Base-by-base conservation (phyloP, 805 yeast species). In the Yarrowia osloensis region DNA sequence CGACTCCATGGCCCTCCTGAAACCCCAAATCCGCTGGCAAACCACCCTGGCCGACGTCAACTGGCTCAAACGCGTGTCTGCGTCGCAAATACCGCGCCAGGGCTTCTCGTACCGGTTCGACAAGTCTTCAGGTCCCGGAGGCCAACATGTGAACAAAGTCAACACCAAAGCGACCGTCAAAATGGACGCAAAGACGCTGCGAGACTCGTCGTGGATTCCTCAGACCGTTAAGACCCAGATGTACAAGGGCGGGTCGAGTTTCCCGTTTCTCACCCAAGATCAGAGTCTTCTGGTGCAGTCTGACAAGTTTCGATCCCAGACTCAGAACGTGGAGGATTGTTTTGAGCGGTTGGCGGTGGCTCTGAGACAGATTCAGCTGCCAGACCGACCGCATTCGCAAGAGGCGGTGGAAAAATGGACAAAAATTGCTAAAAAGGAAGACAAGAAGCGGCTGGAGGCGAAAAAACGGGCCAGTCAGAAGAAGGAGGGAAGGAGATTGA, bases 101-200 rank as follows among this genome's bases (percentile, higher is more conserved):
- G 63, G 63, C 2, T 57, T 57, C 63, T n/a, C 47, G 8, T 57
- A 8, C 37, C 63, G 63, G 4, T 88, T 77, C 72, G 79, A 85
- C 65, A 76, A 93, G 68, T 83, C 95, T 0, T 85, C 92, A 37
- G 96, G 96, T 0, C 91, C 96, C 0, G 96, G 97, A 1, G 97
- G 97, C 0, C 96, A 90, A 71, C 88, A 91, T 73, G 96, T 91
- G 12, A 90, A 90, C 75, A 90, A 90, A 71, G 80, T 78, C 67
- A 81, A 79, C 33, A 82, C 89, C 1, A 88, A 90, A 72, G 90
- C 92, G 8, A 86, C 90, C 0, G 73, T 90, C 21, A 78, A 84
- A 5, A 71, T 87, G 67, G 76, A 57, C 21, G 63, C 63, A 3
- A 26, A 19, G n/a, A 57, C 63, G 13, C 19, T 57, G 9, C 24